A percentile compares a stretch with the other conserved stretches of the same genome.
These are phyloP conservation scores for Myxozyma neglecta DNA, from an alignment of 805 yeast species.

Conservation along the genomic window DNA sequence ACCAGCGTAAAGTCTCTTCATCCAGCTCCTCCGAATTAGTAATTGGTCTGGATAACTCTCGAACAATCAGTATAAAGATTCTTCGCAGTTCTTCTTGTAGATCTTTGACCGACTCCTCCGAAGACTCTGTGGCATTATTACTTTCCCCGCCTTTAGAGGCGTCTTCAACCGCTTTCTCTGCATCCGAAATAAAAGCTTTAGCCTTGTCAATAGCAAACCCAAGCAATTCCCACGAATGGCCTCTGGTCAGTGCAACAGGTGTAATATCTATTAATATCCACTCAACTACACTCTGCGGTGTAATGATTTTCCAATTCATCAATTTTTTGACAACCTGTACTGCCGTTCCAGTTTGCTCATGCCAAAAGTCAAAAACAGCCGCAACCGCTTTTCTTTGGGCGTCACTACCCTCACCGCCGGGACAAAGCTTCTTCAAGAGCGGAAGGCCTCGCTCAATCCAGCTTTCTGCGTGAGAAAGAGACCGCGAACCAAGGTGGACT, in stretches of 20 bases:
- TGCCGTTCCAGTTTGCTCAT: conserved; percentile 63
- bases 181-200: conserved; percentile 8
- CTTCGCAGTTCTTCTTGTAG: conserved; percentile 1
- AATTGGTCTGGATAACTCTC: conserved; percentile 20
- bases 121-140: conserved; percentile 25
- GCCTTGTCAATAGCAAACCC: conserved; percentile 29
- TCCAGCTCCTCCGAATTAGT: neutral
- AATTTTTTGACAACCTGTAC: conserved; percentile 57
- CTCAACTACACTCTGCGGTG: conserved; percentile 46
- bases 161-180: conserved; percentile 38
- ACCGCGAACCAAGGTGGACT: conserved; percentile 82
- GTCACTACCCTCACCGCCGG: neutral
- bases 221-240: conserved; percentile 29
- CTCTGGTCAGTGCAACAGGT: conserved; percentile 13
- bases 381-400: conserved; percentile 49
- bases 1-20: conserved; percentile 27
- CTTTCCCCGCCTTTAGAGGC: conserved; percentile 47
- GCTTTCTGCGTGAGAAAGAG: conserved; percentile 72
- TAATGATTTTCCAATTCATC: conserved; percentile 48
- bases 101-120: neutral
- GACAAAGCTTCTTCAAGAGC: conserved; percentile 40
- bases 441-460: conserved; percentile 48
- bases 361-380: conserved; percentile 65
- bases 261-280: conserved; percentile 45
- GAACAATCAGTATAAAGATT: conserved; percentile 23